These are phyloP conservation scores for Colletotrichum cordylinicola DNA, from an alignment of 2,329 filamentous ascomycete species.

Conservation along the genomic window DNA sequence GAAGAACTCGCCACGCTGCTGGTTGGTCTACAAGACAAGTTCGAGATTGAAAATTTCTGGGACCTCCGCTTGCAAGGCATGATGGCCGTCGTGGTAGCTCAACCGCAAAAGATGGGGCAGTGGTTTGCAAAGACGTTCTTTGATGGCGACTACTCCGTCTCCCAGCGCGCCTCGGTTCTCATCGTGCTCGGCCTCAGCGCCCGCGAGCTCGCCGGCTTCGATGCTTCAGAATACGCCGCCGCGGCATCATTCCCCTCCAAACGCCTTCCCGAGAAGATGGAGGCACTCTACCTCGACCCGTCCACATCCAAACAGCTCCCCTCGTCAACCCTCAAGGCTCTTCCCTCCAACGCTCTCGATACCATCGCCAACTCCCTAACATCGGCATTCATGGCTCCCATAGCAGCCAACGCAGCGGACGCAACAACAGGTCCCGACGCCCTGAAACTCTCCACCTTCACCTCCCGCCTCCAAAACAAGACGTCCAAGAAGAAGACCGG, in stretches of 20 bases:
- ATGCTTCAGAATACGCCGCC: slow-evolving; percentile 57
- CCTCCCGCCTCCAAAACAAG: slow-evolving; percentile 66
- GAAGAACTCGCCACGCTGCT: slow-evolving; percentile 81
- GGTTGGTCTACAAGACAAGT: slow-evolving; percentile 84
- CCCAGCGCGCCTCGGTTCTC: slow-evolving; percentile 82
- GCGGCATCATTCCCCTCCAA: slow-evolving; percentile 78
- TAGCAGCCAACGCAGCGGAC: slow-evolving; percentile 84
- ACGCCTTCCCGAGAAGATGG: slow-evolving; percentile 74
- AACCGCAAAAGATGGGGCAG: slow-evolving; percentile 78
- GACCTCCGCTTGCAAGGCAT: slow-evolving; percentile 80
- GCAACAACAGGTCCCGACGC: slow-evolving; percentile 78
- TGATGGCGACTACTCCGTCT: slow-evolving; percentile 87
- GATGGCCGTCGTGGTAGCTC: slow-evolving; percentile 79
- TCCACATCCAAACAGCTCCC: slow-evolving; percentile 23
- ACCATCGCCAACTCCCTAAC: slow-evolving; percentile 72
- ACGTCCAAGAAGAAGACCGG: slow-evolving; percentile 38
- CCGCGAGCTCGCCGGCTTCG: slow-evolving; percentile 83
- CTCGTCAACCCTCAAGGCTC: slow-evolving; percentile 50
- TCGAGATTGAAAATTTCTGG: slow-evolving; percentile 79
- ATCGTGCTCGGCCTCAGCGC: slow-evolving; percentile 82
- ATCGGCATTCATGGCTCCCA: slow-evolving; percentile 76
- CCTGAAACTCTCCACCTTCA: slow-evolving; percentile 90
- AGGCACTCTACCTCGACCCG: slow-evolving; percentile 67
- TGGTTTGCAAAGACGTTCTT: slow-evolving; percentile 90
- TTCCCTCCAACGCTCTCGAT: slow-evolving; percentile 68